Evolutionary conservation across 1,284 basidiomycete species (phyloP), one percentile per base, ranked within the genome.

Genomic region (Apiotrichum porosum): DNA sequence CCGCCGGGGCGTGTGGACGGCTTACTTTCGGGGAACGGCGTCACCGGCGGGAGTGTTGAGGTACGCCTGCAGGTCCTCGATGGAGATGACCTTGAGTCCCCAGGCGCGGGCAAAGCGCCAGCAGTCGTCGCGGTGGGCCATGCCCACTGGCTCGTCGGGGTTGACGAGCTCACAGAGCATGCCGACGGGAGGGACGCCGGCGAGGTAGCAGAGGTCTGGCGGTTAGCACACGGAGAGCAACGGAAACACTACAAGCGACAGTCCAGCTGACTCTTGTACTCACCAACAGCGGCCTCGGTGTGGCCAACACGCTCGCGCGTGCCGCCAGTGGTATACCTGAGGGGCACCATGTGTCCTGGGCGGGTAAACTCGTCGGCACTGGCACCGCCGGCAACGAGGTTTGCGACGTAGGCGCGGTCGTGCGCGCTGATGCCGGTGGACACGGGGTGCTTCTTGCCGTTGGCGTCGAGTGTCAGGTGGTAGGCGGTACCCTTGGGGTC

Each of bases 381-480:
- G n/a, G 79, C 57, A 57, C 36, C 80, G 74, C 58, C 60, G 21
- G 92, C 86, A 26, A 97, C 81, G 47, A 86, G 84, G 34, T 88
- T 81, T 1, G 81, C 88, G 9, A 92, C 94, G 47, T 93, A 78
- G 6, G 89, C 84, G 50, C 95, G 84, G 75, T 99, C 94, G 72
- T 91, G 85, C 4, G 95, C 94, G 39, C 91, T 95, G 62, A 99
- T 99, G 30, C 95, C 95, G 9, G 95, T 99, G 1, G 90, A 85
- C 12, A 62, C 52, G 22, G 58, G 56, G 42, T 64, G 63, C 48
- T 50, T 56, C 17, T 56, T 21, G 28, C 40, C 78, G 63, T 82
- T 85, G 72, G 94, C 94, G 75, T 98, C 95, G 34, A 95, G 74
- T 0, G 94, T 98, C 57, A 97, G 79, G n/a, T 94, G 93, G 75